Conservation (phyloP, 163 green algal species). For the Scenedesmus sp. region DNA sequence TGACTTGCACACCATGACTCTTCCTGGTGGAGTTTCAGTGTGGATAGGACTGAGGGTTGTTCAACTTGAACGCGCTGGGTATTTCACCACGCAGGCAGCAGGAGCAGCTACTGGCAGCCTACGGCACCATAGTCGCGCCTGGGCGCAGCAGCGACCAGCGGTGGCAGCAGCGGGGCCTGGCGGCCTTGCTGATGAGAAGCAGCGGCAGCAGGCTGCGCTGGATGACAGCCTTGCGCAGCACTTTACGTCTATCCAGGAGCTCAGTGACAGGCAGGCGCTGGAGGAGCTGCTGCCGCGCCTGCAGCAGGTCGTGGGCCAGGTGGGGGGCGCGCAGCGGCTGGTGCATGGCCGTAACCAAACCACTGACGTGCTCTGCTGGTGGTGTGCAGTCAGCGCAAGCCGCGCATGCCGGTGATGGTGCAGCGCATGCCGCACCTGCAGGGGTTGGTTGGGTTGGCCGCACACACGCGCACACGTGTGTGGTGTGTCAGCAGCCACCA, state of each 20-base stretch:
- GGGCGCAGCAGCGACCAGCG: conserved; percentile 11
- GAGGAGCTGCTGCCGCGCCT: conserved; percentile 53
- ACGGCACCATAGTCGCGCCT: not conserved
- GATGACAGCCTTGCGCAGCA: conserved; percentile 49
- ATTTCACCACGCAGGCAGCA: conserved; percentile 22
- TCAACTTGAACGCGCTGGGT: no score
- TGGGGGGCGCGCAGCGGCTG: not conserved
- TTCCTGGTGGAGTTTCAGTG: no score
- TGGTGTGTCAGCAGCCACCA: not conserved
- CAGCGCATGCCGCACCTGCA: no score
- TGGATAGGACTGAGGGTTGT: no score
- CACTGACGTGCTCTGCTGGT: no score
- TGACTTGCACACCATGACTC: no score
- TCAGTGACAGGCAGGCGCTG: conserved; percentile 53
- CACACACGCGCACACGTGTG: not conserved
- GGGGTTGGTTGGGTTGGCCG: no score
- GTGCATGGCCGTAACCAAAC: no score
- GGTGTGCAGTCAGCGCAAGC: no score
- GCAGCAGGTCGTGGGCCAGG: conserved; percentile 18
- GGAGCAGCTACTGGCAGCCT: not conserved
- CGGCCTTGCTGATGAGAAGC: not conserved
- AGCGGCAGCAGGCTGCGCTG: conserved; percentile 21
- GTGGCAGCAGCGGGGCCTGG: not conserved
- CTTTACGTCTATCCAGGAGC: conserved; percentile 52
- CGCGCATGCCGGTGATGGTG: no score